These are phyloP conservation scores for Saxophila tyrrhenica DNA, from an alignment of 495 filamentous ascomycete species.

Conservation along the genomic window DNA sequence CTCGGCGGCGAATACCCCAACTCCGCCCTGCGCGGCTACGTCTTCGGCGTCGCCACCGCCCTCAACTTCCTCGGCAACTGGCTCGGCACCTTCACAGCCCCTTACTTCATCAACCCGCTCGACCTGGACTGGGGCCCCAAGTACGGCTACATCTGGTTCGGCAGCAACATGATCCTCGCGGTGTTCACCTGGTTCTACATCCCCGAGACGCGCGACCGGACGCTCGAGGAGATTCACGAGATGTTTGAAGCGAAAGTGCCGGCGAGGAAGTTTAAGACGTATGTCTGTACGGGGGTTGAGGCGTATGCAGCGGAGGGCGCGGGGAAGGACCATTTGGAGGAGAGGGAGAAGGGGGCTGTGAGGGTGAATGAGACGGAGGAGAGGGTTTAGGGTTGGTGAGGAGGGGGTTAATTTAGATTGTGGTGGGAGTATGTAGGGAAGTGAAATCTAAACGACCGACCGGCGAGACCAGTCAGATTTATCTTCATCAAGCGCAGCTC, in stretches of 20 bases:
- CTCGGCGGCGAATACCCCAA: constrained; percentile 48
- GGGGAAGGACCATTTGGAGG: not conserved
- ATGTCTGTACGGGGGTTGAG: constrained; percentile 30
- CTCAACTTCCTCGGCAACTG: constrained; percentile 17
- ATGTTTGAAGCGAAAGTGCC: constrained; percentile 42
- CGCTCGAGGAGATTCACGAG: constrained; percentile 44
- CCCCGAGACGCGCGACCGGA: constrained; percentile 43
- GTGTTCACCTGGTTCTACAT: constrained; percentile 31
- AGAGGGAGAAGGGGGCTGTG: not conserved
- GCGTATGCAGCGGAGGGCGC: not conserved
- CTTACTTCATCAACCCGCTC: constrained; percentile 51
- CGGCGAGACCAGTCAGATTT: too few relatives aligned
- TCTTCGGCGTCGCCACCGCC: constrained; percentile 44
- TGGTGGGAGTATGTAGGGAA: too few relatives aligned
- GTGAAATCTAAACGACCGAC: too few relatives aligned
- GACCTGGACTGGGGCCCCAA: constrained; percentile 45
- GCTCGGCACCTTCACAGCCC: constrained; percentile 38
- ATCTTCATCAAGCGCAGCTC: too few relatives aligned
- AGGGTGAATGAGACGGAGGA: not conserved
- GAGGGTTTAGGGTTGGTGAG: too few relatives aligned
- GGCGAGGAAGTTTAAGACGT: constrained; percentile 38
- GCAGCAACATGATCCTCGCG: not conserved
- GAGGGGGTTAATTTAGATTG: too few relatives aligned
- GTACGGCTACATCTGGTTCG: constrained; percentile 41
- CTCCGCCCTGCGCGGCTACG: constrained; percentile 44